Evolutionary conservation across 116 monocot genomes (phyloP).

Genomic region (Zostera marina): DNA sequence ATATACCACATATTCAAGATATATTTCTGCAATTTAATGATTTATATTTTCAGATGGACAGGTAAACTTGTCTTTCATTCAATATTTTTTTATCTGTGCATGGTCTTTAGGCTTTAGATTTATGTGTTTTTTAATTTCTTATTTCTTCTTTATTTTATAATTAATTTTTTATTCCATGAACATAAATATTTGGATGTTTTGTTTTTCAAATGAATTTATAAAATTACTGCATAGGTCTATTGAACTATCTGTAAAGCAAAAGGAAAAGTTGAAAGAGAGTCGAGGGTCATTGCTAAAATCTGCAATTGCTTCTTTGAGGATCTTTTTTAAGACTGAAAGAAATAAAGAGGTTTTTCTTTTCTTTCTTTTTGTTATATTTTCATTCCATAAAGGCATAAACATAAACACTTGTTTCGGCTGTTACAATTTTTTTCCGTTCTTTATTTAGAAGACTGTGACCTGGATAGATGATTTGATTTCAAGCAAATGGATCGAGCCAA

Average conservation of each 20-base stretch:
- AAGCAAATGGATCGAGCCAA: slow-evolving; percentile 36
- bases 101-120: background rate
- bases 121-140: too few species aligned
- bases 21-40: slow-evolving; percentile 25
- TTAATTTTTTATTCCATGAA: background rate
- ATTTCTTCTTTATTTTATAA: too few species aligned
- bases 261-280: slow-evolving; percentile 18
- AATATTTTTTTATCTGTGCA: background rate
- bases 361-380: background rate
- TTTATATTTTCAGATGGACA: slow-evolving; percentile 16
- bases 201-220: background rate
- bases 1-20: slow-evolving; percentile 14
- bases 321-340: slow-evolving; percentile 15
- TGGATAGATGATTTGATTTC: slow-evolving; percentile 23
- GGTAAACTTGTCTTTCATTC: slow-evolving; percentile 12
- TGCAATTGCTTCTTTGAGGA: slow-evolving; percentile 23
- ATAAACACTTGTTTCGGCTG: background rate
- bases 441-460: slow-evolving; percentile 28
- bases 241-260: slow-evolving; percentile 15
- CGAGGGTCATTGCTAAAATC: slow-evolving; percentile 28
- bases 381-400: background rate
- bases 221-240: slow-evolving; percentile 12
- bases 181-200: background rate
- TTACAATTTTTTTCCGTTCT: slow-evolving; percentile 2
- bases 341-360: slow-evolving; percentile 24